A percentile compares a stretch with the other conserved stretches of the same genome.
These are phyloP conservation scores for Lepidopterella palustris DNA, from an alignment of 495 filamentous ascomycete species.

Conservation along the genomic window DNA sequence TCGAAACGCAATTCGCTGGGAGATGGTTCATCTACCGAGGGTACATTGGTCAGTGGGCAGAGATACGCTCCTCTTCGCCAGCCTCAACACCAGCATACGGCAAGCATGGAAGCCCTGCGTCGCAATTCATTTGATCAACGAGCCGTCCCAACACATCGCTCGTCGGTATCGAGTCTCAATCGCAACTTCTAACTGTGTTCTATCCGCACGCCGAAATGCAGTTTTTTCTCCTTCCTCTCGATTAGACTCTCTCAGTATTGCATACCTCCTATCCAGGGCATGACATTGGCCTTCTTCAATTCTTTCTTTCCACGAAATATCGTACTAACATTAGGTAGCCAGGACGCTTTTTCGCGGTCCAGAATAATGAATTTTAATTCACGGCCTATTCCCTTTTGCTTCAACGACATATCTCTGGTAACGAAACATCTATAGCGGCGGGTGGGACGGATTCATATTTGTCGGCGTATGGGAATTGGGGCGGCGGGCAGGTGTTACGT, in stretches of 20 bases:
- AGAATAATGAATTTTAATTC: not conserved
- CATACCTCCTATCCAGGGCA: not conserved
- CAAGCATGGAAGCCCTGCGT: constrained; percentile 11
- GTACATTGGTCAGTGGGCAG: constrained; percentile 25
- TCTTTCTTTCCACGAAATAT: not conserved
- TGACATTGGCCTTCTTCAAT: not conserved
- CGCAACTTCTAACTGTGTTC: not conserved
- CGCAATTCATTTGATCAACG: constrained; percentile 19
- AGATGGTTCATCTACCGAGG: constrained; percentile 3
- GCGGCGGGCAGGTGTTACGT: not conserved
- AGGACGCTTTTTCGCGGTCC: not conserved
- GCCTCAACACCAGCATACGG: constrained; percentile 15
- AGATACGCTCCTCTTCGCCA: constrained; percentile 22
- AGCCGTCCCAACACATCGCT: not conserved
- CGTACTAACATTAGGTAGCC: not conserved
- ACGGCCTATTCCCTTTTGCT: not conserved
- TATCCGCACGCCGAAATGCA: not conserved
- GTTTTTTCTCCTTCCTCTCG: not conserved
- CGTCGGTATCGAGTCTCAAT: constrained; percentile 7
- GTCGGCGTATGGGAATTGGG: not conserved
- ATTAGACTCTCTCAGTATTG: not conserved
- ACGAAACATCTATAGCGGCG: not conserved
- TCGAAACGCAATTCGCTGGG: constrained; percentile 6
- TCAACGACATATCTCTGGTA: not conserved
- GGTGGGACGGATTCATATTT: not conserved